Evolutionary conservation across 140 eudicot species (phyloP).

Genomic region (Flaveria floridana): DNA sequence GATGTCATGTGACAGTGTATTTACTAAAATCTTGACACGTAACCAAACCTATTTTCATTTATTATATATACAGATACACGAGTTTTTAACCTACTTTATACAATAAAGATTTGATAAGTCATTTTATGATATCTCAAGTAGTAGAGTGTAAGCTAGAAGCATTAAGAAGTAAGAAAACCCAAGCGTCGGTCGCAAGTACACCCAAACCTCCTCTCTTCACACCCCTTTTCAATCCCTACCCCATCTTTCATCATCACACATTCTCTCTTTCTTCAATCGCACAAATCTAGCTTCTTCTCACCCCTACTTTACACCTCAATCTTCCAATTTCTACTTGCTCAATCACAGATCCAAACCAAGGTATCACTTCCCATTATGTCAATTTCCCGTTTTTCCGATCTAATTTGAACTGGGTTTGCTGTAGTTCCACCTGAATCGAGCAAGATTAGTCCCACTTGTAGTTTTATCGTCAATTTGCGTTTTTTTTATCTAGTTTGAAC

Average conservation of each 20-base stretch:
- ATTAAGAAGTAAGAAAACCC: background rate
- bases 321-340: slow-evolving; percentile 7
- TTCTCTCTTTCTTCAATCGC: slow-evolving; percentile 12
- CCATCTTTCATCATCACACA: slow-evolving; percentile 3
- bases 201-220: background rate
- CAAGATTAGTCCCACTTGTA: slow-evolving; percentile 14
- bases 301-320: slow-evolving; percentile 4
- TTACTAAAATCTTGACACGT: no score
- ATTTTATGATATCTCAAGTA: background rate
- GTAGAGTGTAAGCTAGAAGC: background rate
- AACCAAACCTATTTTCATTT: no score
- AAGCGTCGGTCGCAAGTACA: slow-evolving; percentile 14
- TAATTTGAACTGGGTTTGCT: slow-evolving; percentile 18
- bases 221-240: background rate
- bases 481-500: slow-evolving; percentile 18
- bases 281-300: slow-evolving; percentile 5
- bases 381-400: slow-evolving; percentile 12
- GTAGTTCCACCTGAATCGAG: slow-evolving; percentile 21
- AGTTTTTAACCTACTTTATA: no score
- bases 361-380: slow-evolving; percentile 22
- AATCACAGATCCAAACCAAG: slow-evolving; percentile 38
- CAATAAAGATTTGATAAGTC: no score
- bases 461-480: slow-evolving; percentile 8
- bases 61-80: no score
- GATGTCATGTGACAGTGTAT: no score